A percentile compares a stretch with the other conserved stretches of the same genome.
Conservation (phyloP, 257 asterid genomes). For the Catharanthus roseus region DNA sequence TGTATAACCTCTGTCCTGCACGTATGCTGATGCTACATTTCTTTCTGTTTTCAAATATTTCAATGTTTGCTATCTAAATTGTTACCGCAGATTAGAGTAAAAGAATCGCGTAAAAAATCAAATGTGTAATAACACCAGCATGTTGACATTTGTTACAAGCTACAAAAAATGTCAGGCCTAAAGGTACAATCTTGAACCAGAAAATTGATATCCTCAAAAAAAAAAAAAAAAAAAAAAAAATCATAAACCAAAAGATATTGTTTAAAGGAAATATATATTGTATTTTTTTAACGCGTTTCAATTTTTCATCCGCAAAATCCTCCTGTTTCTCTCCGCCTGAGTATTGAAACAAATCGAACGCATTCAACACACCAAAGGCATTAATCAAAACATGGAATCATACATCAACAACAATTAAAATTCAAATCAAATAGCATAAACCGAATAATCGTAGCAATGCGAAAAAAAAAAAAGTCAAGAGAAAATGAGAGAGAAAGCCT, state of each 20-base stretch:
- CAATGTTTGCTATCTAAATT: no score
- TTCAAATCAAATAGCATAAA: neutral
- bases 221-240: neutral
- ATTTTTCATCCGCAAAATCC: neutral
- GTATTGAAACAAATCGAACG: neutral
- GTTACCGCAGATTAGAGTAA: neutral
- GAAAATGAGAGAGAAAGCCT: slow-evolving; percentile 10
- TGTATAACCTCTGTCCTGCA: neutral
- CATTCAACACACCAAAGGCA: neutral
- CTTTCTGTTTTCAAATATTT: neutral
- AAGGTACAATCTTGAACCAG: neutral
- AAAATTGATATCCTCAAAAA: neutral
- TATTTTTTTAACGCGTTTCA: neutral
- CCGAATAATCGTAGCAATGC: neutral
- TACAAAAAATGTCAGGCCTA: neutral
- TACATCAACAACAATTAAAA: neutral
- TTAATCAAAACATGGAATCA: neutral
- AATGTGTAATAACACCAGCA: neutral
- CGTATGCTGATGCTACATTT: neutral
- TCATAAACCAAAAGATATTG: no score
- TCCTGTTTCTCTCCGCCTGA: neutral
- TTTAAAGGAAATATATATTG: no score
- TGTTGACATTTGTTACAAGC: neutral
- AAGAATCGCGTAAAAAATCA: neutral
- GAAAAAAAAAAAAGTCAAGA: neutral